phyloP scores from a whole-genome alignment of 1,284 basidiomycete genomes.

The Anthracocystis panici-leucophaei region DNA sequence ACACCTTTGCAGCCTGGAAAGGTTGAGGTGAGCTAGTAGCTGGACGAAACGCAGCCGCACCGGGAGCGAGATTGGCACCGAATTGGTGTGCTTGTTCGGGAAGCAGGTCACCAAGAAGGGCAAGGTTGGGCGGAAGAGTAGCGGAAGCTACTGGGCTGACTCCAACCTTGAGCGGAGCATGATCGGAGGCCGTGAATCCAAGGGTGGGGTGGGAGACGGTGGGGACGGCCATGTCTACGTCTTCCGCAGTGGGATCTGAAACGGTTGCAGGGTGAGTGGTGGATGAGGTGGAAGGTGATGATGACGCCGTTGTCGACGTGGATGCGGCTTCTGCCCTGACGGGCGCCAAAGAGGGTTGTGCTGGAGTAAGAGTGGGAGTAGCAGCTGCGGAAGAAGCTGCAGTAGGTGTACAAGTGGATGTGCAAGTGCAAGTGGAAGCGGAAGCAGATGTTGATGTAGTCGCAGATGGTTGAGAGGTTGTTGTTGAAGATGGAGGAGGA shows the following conservation, averaged over 20 bases:
- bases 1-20: conserved; percentile 27
- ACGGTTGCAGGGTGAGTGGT: conserved; percentile 18
- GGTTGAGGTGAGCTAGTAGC: conserved; percentile 30
- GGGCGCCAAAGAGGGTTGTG: conserved; percentile 7
- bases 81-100: conserved; percentile 28
- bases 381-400: not conserved
- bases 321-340: conserved; percentile 7
- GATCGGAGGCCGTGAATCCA: conserved; percentile 7
- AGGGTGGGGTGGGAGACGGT: conserved; percentile 21
- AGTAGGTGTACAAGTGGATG: conserved; percentile 5
- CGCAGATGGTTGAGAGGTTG: too few species aligned
- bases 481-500: not conserved
- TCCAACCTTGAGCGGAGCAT: conserved; percentile 14
- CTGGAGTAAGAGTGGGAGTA: not conserved
- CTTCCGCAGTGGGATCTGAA: conserved; percentile 20
- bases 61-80: conserved; percentile 20
- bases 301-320: conserved; percentile 3
- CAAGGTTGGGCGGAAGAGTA: conserved; percentile 8
- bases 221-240: conserved; percentile 34
- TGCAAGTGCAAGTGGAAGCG: conserved; percentile 1
- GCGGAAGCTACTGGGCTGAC: conserved; percentile 28
- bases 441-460: not conserved
- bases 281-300: conserved; percentile 1
- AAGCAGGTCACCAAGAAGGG: conserved; percentile 18
- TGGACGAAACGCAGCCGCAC: conserved; percentile 30